These are phyloP conservation scores for Penicillium bovifimosum DNA, from an alignment of 495 filamentous ascomycete genomes.

Conservation along the genomic window DNA sequence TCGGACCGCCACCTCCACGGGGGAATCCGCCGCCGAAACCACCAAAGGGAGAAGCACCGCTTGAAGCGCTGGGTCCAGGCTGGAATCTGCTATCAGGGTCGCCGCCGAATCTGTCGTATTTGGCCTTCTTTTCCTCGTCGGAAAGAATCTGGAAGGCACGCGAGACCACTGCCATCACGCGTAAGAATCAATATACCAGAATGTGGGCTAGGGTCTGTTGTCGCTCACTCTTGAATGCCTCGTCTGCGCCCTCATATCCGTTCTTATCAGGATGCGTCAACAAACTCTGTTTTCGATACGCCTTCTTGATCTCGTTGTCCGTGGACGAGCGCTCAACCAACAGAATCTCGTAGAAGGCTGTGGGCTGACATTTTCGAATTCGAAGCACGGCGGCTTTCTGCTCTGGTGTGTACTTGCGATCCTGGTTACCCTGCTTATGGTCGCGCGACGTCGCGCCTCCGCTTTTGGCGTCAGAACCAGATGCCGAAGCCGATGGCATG, in stretches of 20 bases:
- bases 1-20: constrained; percentile 40
- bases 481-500: constrained; percentile 76
- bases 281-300: constrained; percentile 87
- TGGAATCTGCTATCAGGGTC: constrained; percentile 87
- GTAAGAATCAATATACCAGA: constrained; percentile 1
- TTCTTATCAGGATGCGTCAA: constrained; percentile 98
- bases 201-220: neutral
- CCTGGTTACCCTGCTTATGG: constrained; percentile 92
- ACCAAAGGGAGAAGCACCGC: constrained; percentile 55
- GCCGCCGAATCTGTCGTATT: constrained; percentile 80
- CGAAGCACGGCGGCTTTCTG: constrained; percentile 86
- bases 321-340: constrained; percentile 64
- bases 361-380: constrained; percentile 75
- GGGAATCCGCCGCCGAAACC: constrained; percentile 61
- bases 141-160: constrained; percentile 90
- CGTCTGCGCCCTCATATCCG: constrained; percentile 92
- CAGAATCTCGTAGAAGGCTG: constrained; percentile 93
- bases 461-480: constrained; percentile 63
- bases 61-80: constrained; percentile 42
- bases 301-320: constrained; percentile 91
- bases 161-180: constrained; percentile 62
- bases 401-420: constrained; percentile 80
- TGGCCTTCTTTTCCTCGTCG: constrained; percentile 84
- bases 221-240: constrained; percentile 84
- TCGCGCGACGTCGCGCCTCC: constrained; percentile 63